Base-by-base conservation (phyloP, 2,329 filamentous ascomycete genomes). In the Pleomassaria siparia region DNA sequence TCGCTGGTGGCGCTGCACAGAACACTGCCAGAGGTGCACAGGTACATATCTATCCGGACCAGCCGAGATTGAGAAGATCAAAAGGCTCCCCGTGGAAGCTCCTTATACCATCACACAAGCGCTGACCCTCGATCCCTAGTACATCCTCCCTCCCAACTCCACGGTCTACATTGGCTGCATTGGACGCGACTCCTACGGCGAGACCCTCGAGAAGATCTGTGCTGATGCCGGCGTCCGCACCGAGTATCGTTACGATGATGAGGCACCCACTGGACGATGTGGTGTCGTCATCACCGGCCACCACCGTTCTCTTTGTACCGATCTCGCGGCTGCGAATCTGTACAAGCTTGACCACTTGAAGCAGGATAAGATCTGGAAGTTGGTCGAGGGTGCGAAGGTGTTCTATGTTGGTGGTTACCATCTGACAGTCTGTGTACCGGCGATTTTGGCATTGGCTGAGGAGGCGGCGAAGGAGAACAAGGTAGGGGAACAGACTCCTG, bases 351-450 rank as follows among this genome's bases (percentile, higher is more conserved):
- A 94, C 55, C 94, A 99, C 74, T 77, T 99, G 72, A 90, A 95
- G 83, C 83, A 85, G 72, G 87, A 89, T 44, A 84, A 92, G 75
- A 87, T 97, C 74, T 99, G 94, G 94, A 81, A 84, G 59, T 81
- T 96, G 43, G 94, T 94, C 50, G 84, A 97, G 83, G 85, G 87
- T 63, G 91, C 92, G 47, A 83, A 91, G 69, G 80, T 88, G 64
- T 96, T 86, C 81, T 99, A 96, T 69, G 85, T 99, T 53, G 94
- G 94, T 67, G 94, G 94, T 37, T 99, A 91, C 80, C 94, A 99
- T 80, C 83, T 99, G 79, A 99, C 94, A 33, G 94, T 99, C 67
- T 96, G 87, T 75, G 90, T 92, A 36, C 85, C 88, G 18, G 92
- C 94, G 58, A 91, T 96, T 69, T 79, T 91, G 80, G 89, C 91